phyloP scores from a whole-genome alignment of 495 filamentous ascomycete species.

The Aspergillus sclerotiicarbonarius region DNA sequence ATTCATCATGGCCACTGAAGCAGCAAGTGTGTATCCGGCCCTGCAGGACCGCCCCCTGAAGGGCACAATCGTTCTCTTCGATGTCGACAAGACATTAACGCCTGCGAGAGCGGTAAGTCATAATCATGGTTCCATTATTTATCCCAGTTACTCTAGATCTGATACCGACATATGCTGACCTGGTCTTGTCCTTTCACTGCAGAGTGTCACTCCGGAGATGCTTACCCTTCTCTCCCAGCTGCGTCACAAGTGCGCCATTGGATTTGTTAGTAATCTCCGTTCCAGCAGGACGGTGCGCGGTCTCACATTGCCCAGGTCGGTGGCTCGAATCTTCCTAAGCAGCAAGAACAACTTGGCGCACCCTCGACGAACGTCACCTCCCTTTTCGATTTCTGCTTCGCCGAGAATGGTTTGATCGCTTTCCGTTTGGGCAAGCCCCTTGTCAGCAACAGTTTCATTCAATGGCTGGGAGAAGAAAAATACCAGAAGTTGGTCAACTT shows the following conservation, averaged over 20 bases:
- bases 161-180: not conserved
- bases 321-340: conserved; percentile 83
- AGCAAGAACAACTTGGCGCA: conserved; percentile 90
- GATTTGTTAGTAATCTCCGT: conserved; percentile 55
- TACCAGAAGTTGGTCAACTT: conserved; percentile 89
- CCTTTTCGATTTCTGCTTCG: conserved; percentile 95
- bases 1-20: conserved; percentile 41
- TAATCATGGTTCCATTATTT: not conserved
- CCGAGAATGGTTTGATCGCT: conserved; percentile 94
- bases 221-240: conserved; percentile 72
- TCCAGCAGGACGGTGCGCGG: not conserved
- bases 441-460: conserved; percentile 77
- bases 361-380: conserved; percentile 60
- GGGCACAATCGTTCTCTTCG: conserved; percentile 89
- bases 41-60: conserved; percentile 78
- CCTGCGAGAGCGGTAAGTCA: conserved; percentile 66
- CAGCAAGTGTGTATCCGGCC: conserved; percentile 63
- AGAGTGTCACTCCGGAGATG: conserved; percentile 76
- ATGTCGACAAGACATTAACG: conserved; percentile 88
- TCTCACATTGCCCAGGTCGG: conserved; percentile 51
- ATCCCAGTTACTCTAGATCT: not conserved
- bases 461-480: conserved; percentile 85
- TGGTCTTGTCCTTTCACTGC: conserved; percentile 8
- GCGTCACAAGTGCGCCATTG: conserved; percentile 86
- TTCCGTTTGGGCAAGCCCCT: conserved; percentile 74